Evolutionary conservation across 2,329 filamentous ascomycete species (phyloP), one percentile per base, ranked within the genome.

Genomic region (Penicillium brevicompactum): DNA sequence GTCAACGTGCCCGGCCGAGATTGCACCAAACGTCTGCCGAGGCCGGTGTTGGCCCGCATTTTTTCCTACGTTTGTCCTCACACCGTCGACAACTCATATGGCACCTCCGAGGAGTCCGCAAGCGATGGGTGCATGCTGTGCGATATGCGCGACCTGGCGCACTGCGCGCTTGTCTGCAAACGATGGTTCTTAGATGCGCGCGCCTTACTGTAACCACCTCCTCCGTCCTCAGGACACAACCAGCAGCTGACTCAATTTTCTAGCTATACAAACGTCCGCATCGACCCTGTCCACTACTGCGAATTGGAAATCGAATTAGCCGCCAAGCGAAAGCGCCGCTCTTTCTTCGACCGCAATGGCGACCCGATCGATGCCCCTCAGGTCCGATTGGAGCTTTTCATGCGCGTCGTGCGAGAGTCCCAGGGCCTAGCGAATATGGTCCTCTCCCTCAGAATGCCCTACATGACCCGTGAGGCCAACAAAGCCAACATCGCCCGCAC

Each of bases 201-300:
- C 59, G 72, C 76, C 30, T 65, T 85, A 50, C 77, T 87, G 89
- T 96, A 81, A 30, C 37, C 9, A 32, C 27, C 34, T n/a, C 13
- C 34, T 37, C 13, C 5, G 34, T 9, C 13, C 31, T 11, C 4
- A 2, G 10, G 13, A 13, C 2, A 37, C 13, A n/a, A 37, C 11
- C 34, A 37, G 7, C 5, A n/a, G 34, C 58, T 27, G 53, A 22
- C 45, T 37, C 13, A 2, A 14, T 16, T 11, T 56, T 52, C 34
- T 34, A 95, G 91, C 63, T 96, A 95, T 73, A 87, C 88, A 67
- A 92, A 91, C 78, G 87, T 97, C 62, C 90, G 92, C 56, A 94
- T 97, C 71, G 93, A 97, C 71, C 85, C 90, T 16, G 92, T 97
- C 31, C 93, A 97, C 76, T 97, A 96, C 77, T 97, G 93, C 79